Conservation (phyloP, 163 green algal genomes). For the Coccomyxa subellipsoidea region DNA sequence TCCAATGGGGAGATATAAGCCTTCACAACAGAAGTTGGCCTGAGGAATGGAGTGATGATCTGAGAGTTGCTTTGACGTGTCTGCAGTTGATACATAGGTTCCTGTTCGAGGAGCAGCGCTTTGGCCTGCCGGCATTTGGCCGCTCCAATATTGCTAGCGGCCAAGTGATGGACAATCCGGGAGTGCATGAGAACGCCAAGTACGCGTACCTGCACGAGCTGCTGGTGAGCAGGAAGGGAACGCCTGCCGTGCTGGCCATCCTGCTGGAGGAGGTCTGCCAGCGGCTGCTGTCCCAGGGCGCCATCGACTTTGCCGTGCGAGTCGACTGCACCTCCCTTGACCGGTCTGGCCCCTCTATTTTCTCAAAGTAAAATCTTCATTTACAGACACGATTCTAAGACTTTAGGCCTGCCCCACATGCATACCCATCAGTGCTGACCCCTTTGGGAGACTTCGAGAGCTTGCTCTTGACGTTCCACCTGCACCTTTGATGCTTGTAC, state of each 20-base stretch:
- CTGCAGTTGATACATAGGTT: constrained; percentile 21
- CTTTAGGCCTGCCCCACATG: no score
- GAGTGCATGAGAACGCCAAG: constrained; percentile 36
- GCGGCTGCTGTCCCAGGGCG: constrained; percentile 39
- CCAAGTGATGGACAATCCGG: constrained; percentile 18
- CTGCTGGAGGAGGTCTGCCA: constrained; percentile 43
- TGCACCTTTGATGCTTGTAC: no score
- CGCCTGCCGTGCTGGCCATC: constrained; percentile 43
- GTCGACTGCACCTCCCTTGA: constrained; percentile 30
- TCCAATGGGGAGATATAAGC: no score
- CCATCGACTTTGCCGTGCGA: constrained; percentile 41
- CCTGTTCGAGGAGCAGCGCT: constrained; percentile 26
- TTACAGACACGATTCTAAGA: no score
- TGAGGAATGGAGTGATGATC: no score
- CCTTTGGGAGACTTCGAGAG: no score
- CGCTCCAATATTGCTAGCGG: constrained; percentile 19
- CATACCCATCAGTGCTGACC: no score
- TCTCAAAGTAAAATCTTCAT: background rate
- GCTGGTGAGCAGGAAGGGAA: constrained; percentile 40
- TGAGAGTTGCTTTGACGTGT: background rate
- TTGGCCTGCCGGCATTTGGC: constrained; percentile 19
- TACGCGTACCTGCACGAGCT: constrained; percentile 51
- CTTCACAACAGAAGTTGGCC: no score
- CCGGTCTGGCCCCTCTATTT: background rate
- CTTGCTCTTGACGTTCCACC: no score